Conservation (phyloP, 2,329 filamentous ascomycete genomes). For the Aspergillus sp. region DNA sequence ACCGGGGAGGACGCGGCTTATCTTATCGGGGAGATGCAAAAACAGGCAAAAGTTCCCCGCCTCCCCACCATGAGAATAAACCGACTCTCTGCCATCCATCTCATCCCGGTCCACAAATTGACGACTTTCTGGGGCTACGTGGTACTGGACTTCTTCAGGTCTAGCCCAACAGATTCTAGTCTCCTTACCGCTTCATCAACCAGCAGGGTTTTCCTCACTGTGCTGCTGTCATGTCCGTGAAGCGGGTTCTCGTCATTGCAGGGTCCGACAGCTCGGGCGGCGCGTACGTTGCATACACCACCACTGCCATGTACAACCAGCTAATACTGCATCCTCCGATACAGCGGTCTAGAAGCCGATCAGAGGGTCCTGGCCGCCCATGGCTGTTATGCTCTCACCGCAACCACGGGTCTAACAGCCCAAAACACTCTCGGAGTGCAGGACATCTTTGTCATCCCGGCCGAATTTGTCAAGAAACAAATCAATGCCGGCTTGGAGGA, state of each 20-base stretch:
- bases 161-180: neutral
- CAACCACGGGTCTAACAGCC: constrained; percentile 91
- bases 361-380: constrained; percentile 92
- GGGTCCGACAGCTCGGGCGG: constrained; percentile 90
- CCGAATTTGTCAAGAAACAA: constrained; percentile 76
- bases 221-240: constrained; percentile 31
- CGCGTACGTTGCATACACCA: constrained; percentile 58
- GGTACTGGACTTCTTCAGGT: neutral
- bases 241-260: constrained; percentile 73
- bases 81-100: neutral
- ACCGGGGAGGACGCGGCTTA: neutral
- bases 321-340: constrained; percentile 17
- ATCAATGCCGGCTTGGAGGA: constrained; percentile 82
- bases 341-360: constrained; percentile 87
- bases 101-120: neutral
- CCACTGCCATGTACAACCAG: constrained; percentile 2
- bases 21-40: constrained; percentile 2
- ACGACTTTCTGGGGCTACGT: neutral
- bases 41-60: constrained; percentile 1
- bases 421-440: constrained; percentile 87
- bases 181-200: neutral
- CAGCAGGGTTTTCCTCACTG: neutral
- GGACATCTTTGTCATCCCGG: constrained; percentile 75
- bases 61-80: constrained; percentile 12
- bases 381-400: constrained; percentile 93